Evolutionary conservation across 2,329 filamentous ascomycete species (phyloP), one percentile per base, ranked within the genome.

Genomic region (Ophiostoma sp.): DNA sequence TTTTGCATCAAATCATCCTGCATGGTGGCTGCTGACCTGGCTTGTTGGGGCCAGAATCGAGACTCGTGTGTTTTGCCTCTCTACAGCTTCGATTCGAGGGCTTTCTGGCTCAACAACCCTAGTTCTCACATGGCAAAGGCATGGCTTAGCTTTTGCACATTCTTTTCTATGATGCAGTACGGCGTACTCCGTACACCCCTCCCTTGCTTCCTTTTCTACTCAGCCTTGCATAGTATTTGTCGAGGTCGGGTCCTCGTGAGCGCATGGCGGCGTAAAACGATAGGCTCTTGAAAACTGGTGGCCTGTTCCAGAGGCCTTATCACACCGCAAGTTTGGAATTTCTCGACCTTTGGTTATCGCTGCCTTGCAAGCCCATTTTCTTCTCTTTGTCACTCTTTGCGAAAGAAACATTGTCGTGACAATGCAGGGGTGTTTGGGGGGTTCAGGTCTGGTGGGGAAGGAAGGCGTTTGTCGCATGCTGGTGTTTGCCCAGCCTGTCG

Each of bases 251-350:
- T 55, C 50, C 22, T n/a, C n/a, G 7, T 55, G 50, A 55, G n/a
- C 50, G 25, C 25, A 25, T 25, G n/a, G 50, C n/a, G 25, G n/a
- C 12, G 42, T 19, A 48, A 19, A 25, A 25, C 15, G 17, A n/a
- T n/a, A 52, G 50, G 50, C 50, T 22, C 22, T 22, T 52, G 6
- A 22, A 55, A 19, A 55, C n/a, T 19, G 15, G 1, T 19, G 50
- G 22, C 50, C 50, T 6, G 12, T 61, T 36, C 19, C 8, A 6
- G 50, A 25, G 55, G 36, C 36, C 36, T 66, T 19, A 66, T 66
- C 61, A 66, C 61, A 66, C 61, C 61, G 61, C 61, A 66, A 66
- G 36, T 66, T 63, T 22, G n/a, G 42, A 17, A 15, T 12, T 19
- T 19, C 42, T 48, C 42, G 15, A 2, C 42, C 3, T 2, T 48